Base-by-base conservation (phyloP, 148 eudicot genomes). In the Hydrangea macrophylla region DNA sequence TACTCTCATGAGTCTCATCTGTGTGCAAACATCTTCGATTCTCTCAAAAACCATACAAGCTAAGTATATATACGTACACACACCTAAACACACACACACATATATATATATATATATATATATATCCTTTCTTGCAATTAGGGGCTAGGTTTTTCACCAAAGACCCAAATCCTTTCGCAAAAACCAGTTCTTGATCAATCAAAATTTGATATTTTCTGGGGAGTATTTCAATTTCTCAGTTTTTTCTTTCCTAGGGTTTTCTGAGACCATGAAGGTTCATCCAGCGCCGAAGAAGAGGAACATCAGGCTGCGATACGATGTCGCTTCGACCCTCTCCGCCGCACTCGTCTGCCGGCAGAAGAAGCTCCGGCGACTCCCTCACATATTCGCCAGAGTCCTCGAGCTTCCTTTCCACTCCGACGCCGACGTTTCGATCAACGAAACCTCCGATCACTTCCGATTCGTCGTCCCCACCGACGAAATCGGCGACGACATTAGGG, bases 351-450 rank as follows among this genome's bases (percentile, higher is more conserved):
- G 79, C 67, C 63, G 80, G 2, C 86, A 79, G 35, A 92, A 87
- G 81, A 92, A 86, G 78, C 96, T 92, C 56, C 82, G 86, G 11
- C 76, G 97, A 3, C 88, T 92, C 40, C 97, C 97, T 0, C 97
- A 89, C 80, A 89, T 92, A 80, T 87, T 92, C 83, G 86, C 87
- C 9, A 89, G 87, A 71, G 98, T 92, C 53, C 86, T 92, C 7
- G 98, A 88, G 31, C 94, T 92, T 1, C 98, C 98, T 5, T 90
- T 92, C 63, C 82, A 78, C 69, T 76, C 96, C 8, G 92, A 90
- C 81, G 86, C 92, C 26, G 92, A 90, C 64, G 94, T 93, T 9
- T 64, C 73, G 5, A 55, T 93, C 66, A 77, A 81, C 17, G 98
- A 93, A 23, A 86, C 90, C 65, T 32, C 67, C 40, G 77, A 71